Evolutionary conservation across 73 alveolate genomes (phyloP).

Genomic region (Paramecium sonneborni): DNA sequence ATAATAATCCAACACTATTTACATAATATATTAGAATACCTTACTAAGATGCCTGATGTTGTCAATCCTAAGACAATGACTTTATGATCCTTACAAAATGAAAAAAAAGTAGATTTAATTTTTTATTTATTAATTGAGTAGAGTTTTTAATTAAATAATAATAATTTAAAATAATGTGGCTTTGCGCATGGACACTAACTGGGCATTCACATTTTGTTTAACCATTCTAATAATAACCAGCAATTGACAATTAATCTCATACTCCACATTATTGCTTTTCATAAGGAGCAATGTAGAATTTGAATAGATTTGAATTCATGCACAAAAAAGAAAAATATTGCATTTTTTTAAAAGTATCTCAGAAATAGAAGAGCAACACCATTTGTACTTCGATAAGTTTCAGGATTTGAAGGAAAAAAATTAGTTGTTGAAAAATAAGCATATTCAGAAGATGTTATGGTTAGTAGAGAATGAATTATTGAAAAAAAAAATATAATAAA

Average conservation of each 20-base stretch:
- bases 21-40: neutral
- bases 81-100: neutral
- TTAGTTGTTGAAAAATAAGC: slow-evolving; percentile 25
- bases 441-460: slow-evolving; percentile 60
- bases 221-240: slow-evolving; percentile 47
- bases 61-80: neutral
- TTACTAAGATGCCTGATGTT: neutral
- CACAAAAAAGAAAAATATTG: neutral
- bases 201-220: slow-evolving; percentile 59
- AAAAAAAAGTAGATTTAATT: neutral
- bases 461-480: slow-evolving; percentile 55
- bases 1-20: neutral
- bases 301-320: slow-evolving; percentile 67
- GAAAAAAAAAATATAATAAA: neutral
- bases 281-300: slow-evolving; percentile 55
- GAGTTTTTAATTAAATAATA: neutral
- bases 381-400: slow-evolving; percentile 19
- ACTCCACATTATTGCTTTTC: slow-evolving; percentile 57
- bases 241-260: slow-evolving; percentile 44
- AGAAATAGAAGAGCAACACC: slow-evolving; percentile 62
- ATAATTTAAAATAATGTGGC: slow-evolving; percentile 22
- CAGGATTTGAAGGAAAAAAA: slow-evolving; percentile 60
- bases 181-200: slow-evolving; percentile 69
- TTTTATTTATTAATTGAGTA: neutral
- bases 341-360: neutral